Evolutionary conservation across 129 eudicot genomes (phyloP), one percentile per base, ranked within the genome.

Genomic region (Gnaphalium uliginosum): DNA sequence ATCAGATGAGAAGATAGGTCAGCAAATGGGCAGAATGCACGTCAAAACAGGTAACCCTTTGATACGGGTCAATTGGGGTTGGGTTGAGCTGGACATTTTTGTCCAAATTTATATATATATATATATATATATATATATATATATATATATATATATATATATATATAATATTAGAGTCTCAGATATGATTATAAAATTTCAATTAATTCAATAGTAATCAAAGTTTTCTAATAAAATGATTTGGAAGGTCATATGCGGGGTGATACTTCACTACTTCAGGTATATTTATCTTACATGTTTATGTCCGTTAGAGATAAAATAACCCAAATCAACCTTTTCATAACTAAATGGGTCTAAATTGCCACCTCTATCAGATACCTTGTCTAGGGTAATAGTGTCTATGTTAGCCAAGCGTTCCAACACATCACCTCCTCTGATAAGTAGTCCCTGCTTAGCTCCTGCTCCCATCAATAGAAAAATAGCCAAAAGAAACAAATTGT

Each of bases 371-470:
- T 48, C 35, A 65, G 29, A 56, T 82, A 93, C 98, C 87, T 93
- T 93, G 85, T 93, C 98, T 32, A 93, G 78, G 21, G 92, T 87
- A 77, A 93, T 72, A 71, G 84, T 65, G 78, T 90, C 88, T 66
- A 93, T 76, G 66, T 86, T 81, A 30, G 98, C 87, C 90, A 93
- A 82, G 66, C 96, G 98, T 81, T 93, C 96, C 85, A 93, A 75
- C 75, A 90, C 96, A 84, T 93, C 98, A 27, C 98, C 98, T 78
- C 98, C 98, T 85, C 96, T 83, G 15, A 93, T 90, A 60, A 93
- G 87, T 64, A 93, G 96, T 57, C 98, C 98, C 71, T 93, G 96
- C 79, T 87, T 93, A 59, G 98, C 98, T 78, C 98, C 98, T 93
- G 82, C 54, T 66, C 66, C 66, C 51, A 54, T n/a, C 71, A 29